Evolutionary conservation across 2,329 filamentous ascomycete species (phyloP).

Genomic region (Huntiella savannae): DNA sequence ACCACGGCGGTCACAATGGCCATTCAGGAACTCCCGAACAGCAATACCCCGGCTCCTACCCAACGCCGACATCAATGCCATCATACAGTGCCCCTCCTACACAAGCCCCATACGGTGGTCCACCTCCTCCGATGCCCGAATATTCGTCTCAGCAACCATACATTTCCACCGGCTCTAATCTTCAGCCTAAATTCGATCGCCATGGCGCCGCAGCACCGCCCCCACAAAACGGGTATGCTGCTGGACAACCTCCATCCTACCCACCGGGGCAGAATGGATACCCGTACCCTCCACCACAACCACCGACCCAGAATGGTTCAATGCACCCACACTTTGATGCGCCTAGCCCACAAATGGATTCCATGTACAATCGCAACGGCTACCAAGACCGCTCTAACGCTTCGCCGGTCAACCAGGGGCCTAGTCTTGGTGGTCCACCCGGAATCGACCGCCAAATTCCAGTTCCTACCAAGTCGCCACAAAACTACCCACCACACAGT

Average conservation of each 20-base stretch:
- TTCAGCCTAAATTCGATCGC: slow-evolving; percentile 6
- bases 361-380: slow-evolving; percentile 5
- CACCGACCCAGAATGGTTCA: neutral
- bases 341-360: slow-evolving; percentile 8
- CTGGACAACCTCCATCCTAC: slow-evolving; percentile 10
- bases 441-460: slow-evolving; percentile 2
- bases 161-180: slow-evolving; percentile 6
- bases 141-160: slow-evolving; percentile 6
- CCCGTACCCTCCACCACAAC: neutral
- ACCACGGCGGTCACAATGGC: neutral
- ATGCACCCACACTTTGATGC: slow-evolving; percentile 8
- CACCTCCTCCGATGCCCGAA: slow-evolving; percentile 5
- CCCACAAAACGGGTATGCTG: slow-evolving; percentile 8
- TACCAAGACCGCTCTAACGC: slow-evolving; percentile 10
- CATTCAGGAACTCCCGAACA: neutral
- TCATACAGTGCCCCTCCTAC: slow-evolving; percentile 9
- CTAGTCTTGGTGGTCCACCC: neutral
- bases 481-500: slow-evolving; percentile 5
- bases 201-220: slow-evolving; percentile 8
- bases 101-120: slow-evolving; percentile 8
- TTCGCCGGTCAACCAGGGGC: slow-evolving; percentile 7
- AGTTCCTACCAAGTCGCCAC: slow-evolving; percentile 8
- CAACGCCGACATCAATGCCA: slow-evolving; percentile 4
- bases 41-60: slow-evolving; percentile 2
- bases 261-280: slow-evolving; percentile 3